These are phyloP conservation scores for Leccinum truebloodii DNA, from an alignment of 768 basidiomycete species.

Conservation along the genomic window DNA sequence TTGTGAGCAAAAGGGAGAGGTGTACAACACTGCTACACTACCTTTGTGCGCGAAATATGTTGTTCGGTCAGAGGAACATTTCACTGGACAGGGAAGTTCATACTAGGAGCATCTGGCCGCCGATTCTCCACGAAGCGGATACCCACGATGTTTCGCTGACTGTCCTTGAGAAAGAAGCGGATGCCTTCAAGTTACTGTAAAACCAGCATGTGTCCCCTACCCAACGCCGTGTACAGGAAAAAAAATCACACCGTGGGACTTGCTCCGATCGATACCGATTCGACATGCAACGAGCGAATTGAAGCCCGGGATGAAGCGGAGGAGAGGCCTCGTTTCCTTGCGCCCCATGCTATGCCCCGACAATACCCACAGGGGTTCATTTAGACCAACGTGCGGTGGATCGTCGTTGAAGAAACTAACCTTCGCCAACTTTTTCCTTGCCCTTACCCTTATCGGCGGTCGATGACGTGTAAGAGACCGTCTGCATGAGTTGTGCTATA, in stretches of 20 bases:
- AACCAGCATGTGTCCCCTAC: slow-evolving; percentile 87
- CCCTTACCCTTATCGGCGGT: slow-evolving; percentile 38
- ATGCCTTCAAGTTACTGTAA: slow-evolving; percentile 54
- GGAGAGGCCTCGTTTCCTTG: slow-evolving; percentile 31
- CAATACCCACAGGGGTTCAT: slow-evolving; percentile 32
- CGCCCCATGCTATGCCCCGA: slow-evolving; percentile 31
- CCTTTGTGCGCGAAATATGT: slow-evolving; percentile 64
- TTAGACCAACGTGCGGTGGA: slow-evolving; percentile 3
- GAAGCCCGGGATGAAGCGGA: slow-evolving; percentile 61
- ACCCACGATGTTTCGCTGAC: slow-evolving; percentile 56
- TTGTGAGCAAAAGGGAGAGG: slow-evolving; percentile 14
- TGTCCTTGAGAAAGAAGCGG: slow-evolving; percentile 70
- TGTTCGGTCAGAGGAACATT: slow-evolving; percentile 7
- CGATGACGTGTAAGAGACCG: slow-evolving; percentile 42
- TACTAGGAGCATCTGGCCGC: slow-evolving; percentile 24
- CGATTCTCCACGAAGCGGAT: slow-evolving; percentile 70
- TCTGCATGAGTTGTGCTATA: slow-evolving; percentile 47
- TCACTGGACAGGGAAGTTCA: too few species aligned
- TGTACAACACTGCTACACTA: slow-evolving; percentile 26
- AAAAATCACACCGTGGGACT: slow-evolving; percentile 65
- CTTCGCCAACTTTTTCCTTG: slow-evolving; percentile 45
- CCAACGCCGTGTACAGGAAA: slow-evolving; percentile 85
- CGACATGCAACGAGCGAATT: slow-evolving; percentile 84
- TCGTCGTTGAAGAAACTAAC: slow-evolving; percentile 27
- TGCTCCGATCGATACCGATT: slow-evolving; percentile 69